Conservation (phyloP, 108 stramenopile species). For the Skeletonema costatum region DNA sequence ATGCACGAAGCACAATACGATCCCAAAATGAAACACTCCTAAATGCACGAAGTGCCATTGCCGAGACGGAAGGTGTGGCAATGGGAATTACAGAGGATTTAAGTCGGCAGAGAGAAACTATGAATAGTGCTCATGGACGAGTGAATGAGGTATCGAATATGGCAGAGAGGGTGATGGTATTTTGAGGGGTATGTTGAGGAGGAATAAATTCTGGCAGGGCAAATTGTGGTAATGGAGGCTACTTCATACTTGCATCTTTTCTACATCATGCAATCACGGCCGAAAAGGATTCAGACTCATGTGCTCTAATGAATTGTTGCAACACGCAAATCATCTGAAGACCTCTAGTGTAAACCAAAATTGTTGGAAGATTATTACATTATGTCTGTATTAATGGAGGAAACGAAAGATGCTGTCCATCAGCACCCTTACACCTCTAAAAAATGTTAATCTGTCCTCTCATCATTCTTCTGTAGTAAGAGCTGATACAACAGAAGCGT, state of each 20-base stretch:
- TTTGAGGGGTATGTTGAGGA: not conserved
- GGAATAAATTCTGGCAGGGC: not conserved
- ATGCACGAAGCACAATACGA: not conserved
- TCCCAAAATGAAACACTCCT: not conserved
- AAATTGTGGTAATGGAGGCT: not conserved
- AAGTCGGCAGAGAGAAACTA: not conserved
- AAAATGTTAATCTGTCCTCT: not conserved
- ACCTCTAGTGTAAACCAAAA: no score
- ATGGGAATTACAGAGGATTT: not conserved
- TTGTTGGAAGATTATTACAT: no score
- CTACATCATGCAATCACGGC: not conserved
- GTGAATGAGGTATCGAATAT: not conserved
- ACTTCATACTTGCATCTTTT: not conserved
- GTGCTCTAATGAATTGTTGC: no score
- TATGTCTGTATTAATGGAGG: no score
- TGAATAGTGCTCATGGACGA: conserved; percentile 1
- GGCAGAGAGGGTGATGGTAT: conserved; percentile 1
- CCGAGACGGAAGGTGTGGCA: not conserved
- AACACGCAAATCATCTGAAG: no score
- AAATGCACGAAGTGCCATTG: not conserved
- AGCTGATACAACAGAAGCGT: not conserved
- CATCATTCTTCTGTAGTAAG: not conserved
- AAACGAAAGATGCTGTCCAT: no score
- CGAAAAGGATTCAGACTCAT: not conserved
- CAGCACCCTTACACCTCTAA: not conserved